Base-by-base conservation (phyloP, 169 alveolate genomes). In the Plasmodium gonderi region DNA sequence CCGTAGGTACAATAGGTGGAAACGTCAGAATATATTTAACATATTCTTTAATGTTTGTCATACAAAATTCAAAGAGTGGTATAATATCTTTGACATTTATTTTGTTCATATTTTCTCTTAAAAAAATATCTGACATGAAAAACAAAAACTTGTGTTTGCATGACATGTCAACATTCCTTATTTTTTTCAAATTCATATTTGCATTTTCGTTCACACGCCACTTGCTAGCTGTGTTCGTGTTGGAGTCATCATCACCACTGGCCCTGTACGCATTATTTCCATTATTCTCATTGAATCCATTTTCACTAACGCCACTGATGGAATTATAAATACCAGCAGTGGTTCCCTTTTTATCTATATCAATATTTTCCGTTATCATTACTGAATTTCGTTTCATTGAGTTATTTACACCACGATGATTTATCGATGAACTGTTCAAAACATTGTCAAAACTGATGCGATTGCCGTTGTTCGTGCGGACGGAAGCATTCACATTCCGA, bases 31-130 rank as follows among this genome's bases (percentile, higher is more conserved):
- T 29, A 42, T 87, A 87, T 44, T 33, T 87, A 26, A 60, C 68
- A 87, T 75, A 87, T 29, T 87, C 93, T 44, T 75, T 75, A 87
- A 87, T 87, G 33, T 17, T 74, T 54, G 68, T 17, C 87, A 87
- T 87, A 65, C 82, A 40, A 54, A 87, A 42, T 54, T 87, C 93
- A 26, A 75, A 87, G 33, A 87, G 79, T 1, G 93, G 67, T 54
- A 87, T 87, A 51, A 51, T 51, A 26, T 87, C 87, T 64, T 87
- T 87, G 42, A 76, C 36, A 54, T 78, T 87, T 36, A 87, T 87
- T 87, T 87, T 87, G 33, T 87, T 76, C 51, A 33, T 87, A 44
- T 67, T 75, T 75, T 87, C 93, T 54, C 47, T 87, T 87, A 87
- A 31, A 60, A 87, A 87, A 26, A 87, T 75, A 36, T 75, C 85